These are phyloP conservation scores for Orbilia blumenaviensis DNA, from an alignment of 2,329 filamentous ascomycete genomes.

Conservation along the genomic window DNA sequence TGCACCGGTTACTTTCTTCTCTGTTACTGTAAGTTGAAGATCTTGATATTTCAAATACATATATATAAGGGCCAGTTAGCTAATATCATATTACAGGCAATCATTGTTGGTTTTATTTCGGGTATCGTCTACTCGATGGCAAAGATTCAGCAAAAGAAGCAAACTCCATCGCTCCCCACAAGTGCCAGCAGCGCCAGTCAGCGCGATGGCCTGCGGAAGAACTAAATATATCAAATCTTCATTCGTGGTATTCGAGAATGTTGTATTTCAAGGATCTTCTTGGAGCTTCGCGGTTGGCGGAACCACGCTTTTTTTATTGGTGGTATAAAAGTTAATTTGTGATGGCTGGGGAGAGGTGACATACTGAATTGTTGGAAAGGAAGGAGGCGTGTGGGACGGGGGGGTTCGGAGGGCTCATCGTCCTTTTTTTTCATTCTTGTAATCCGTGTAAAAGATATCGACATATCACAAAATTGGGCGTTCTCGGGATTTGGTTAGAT, in stretches of 20 bases:
- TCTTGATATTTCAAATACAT: background rate
- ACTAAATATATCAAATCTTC: slow-evolving; percentile 9
- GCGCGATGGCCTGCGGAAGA: slow-evolving; percentile 78
- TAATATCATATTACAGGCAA: slow-evolving; percentile 70
- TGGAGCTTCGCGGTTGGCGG: background rate
- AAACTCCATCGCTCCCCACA: slow-evolving; percentile 73
- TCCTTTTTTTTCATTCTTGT: no score
- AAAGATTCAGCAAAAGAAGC: slow-evolving; percentile 80
- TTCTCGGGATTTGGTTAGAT: slow-evolving; percentile 50
- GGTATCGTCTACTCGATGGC: slow-evolving; percentile 89
- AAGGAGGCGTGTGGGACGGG: no score
- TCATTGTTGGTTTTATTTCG: slow-evolving; percentile 87
- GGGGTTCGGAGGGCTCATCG: no score
- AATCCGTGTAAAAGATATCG: slow-evolving; percentile 42
- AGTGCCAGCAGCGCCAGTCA: slow-evolving; percentile 92
- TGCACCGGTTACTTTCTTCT: slow-evolving; percentile 89
- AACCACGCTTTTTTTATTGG: no score
- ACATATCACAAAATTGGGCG: slow-evolving; percentile 45
- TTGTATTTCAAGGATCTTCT: background rate
- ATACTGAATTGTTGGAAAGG: background rate
- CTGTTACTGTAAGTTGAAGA: slow-evolving; percentile 61
- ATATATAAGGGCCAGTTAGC: background rate
- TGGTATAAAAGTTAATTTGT: slow-evolving; percentile 2
- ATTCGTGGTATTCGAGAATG: background rate
- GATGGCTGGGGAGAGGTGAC: background rate